These are phyloP conservation scores for Plasmodium vinckei DNA, from an alignment of 169 alveolate genomes.

Conservation along the genomic window DNA sequence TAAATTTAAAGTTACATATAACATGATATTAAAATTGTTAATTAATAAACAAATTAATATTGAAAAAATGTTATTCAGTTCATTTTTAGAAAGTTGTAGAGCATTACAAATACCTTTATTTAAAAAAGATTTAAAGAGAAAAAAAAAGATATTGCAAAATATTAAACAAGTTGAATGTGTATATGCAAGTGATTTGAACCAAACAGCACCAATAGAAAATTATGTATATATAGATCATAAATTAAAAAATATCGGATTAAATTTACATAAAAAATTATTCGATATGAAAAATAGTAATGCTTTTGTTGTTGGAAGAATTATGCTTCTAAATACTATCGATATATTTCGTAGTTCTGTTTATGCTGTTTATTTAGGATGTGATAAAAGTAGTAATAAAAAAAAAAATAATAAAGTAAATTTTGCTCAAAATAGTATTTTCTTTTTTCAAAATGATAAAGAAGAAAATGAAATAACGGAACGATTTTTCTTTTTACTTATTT, in stretches of 20 bases:
- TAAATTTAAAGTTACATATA: slow-evolving; percentile 94
- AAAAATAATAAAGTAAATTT: slow-evolving; percentile 48
- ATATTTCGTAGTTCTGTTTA: slow-evolving; percentile 63
- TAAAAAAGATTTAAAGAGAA: slow-evolving; percentile 80
- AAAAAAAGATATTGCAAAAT: slow-evolving; percentile 60
- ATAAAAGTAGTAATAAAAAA: slow-evolving; percentile 52
- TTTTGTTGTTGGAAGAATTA: slow-evolving; percentile 75
- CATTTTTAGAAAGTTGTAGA: slow-evolving; percentile 89
- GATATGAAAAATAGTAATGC: slow-evolving; percentile 58
- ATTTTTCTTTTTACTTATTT: slow-evolving; percentile 51
- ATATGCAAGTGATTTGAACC: slow-evolving; percentile 24
- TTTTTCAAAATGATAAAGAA: slow-evolving; percentile 34
- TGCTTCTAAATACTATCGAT: slow-evolving; percentile 44
- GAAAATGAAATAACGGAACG: slow-evolving; percentile 25
- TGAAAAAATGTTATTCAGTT: slow-evolving; percentile 89
- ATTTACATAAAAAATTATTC: slow-evolving; percentile 58
- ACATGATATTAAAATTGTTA: slow-evolving; percentile 90
- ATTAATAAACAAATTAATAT: slow-evolving; percentile 87
- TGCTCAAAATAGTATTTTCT: slow-evolving; percentile 56
- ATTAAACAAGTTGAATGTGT: slow-evolving; percentile 77
- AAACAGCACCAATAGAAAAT: slow-evolving; percentile 53
- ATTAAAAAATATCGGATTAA: slow-evolving; percentile 65
- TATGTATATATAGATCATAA: slow-evolving; percentile 72
- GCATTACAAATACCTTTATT: slow-evolving; percentile 83
- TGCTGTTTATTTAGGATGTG: slow-evolving; percentile 68